Conservation (phyloP, 257 asterid species). For the Capsicum chinense region DNA sequence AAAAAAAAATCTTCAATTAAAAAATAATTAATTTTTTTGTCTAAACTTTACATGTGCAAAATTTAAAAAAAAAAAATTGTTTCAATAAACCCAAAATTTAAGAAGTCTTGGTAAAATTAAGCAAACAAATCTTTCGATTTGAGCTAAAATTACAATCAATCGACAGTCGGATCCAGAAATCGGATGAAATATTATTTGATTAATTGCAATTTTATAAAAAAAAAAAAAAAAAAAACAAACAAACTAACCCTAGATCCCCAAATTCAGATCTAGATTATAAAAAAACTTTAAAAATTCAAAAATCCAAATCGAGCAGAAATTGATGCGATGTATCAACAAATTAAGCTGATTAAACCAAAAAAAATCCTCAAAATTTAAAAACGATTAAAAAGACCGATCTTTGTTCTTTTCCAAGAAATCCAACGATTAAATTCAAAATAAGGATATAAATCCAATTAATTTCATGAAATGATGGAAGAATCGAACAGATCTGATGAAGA, state of each 20-base stretch:
- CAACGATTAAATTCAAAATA: neutral
- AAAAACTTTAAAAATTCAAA: neutral
- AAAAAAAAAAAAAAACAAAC: neutral
- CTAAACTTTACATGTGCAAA: constrained; percentile 8
- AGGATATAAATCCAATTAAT: neutral
- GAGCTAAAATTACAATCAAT: constrained; percentile 1
- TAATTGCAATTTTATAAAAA: neutral
- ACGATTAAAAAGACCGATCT: neutral
- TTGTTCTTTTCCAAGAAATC: neutral
- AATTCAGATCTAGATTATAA: neutral
- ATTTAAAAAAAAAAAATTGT: neutral
- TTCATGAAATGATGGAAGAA: constrained; percentile 12
- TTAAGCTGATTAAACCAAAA: neutral
- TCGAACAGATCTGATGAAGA: constrained; percentile 32
- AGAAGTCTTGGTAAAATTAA: constrained; percentile 20
- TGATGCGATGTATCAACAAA: neutral
- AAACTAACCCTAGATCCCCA: constrained; percentile 35
- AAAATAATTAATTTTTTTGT: neutral
- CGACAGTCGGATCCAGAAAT: neutral
- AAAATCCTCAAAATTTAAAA: constrained; percentile 15
- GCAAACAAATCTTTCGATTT: constrained; percentile 6
- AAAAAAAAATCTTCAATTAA: neutral
- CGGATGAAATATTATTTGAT: neutral
- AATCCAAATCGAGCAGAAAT: constrained; percentile 1
- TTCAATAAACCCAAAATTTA: neutral